phyloP scores from a whole-genome alignment of 257 asterid species.

The Voacanga thouarsii region DNA sequence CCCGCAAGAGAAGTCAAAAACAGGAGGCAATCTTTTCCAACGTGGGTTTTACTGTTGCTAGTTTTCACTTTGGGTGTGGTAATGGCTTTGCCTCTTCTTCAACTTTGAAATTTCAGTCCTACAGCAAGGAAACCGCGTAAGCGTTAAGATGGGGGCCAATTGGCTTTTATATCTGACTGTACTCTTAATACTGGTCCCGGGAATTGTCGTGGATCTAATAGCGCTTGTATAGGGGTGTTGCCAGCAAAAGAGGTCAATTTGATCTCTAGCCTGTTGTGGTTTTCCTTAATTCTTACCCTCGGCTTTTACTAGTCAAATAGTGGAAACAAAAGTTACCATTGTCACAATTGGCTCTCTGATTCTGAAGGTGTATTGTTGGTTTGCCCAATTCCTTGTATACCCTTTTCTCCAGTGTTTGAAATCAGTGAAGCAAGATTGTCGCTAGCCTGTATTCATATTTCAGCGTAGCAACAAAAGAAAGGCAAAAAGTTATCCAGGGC shows the following conservation, averaged over 20 bases:
- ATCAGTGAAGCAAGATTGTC: no score
- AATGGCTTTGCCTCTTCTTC: constrained; percentile 93
- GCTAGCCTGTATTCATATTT: no score
- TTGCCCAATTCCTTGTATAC: not conserved
- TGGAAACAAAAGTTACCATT: not conserved
- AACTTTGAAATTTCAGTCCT: constrained; percentile 39
- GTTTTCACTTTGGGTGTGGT: constrained; percentile 64
- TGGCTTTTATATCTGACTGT: not conserved
- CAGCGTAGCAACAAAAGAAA: not conserved
- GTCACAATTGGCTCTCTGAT: not conserved
- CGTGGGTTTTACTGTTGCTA: constrained; percentile 69
- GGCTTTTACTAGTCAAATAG: not conserved
- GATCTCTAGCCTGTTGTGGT: not conserved
- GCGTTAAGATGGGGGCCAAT: not conserved
- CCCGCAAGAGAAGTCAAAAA: constrained; percentile 43
- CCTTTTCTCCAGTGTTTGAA: not conserved
- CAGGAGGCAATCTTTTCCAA: constrained; percentile 54
- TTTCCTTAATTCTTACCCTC: not conserved
- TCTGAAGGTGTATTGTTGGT: not conserved
- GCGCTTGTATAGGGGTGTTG: constrained; percentile 3
- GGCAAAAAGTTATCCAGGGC: not conserved
- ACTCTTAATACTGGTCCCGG: not conserved
- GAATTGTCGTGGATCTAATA: not conserved
- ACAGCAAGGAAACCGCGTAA: not conserved
- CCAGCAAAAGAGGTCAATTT: not conserved